Conservation (phyloP, 306 rosid genomes). For the Potentilla sterilis region DNA sequence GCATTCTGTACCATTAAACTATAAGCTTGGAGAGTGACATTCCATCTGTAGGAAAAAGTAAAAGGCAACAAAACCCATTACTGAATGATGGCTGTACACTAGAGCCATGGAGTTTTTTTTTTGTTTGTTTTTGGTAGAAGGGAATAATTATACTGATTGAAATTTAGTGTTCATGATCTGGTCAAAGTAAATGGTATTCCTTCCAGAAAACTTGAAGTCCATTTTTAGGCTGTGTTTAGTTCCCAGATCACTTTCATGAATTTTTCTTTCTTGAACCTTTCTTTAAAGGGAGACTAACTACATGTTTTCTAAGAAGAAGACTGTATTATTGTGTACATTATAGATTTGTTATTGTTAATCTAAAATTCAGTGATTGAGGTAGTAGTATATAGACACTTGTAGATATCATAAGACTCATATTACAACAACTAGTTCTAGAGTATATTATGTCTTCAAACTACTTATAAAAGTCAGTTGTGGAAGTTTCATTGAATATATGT, state of each 20-base stretch:
- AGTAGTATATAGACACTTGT: not conserved
- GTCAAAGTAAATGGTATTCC: conserved; percentile 10
- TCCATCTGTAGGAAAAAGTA: conserved; percentile 15
- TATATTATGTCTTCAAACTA: not conserved
- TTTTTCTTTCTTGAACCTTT: not conserved
- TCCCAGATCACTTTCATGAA: not conserved
- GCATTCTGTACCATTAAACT: not conserved
- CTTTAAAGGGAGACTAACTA: not conserved
- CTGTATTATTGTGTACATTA: not conserved
- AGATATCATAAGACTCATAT: not conserved
- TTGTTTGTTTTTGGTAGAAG: not conserved
- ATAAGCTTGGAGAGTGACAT: conserved; percentile 25
- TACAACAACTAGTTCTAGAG: not conserved
- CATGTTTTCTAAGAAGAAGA: not conserved
- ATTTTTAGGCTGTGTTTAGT: not conserved
- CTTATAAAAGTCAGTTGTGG: not conserved
- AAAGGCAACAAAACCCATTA: not conserved
- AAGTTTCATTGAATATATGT: not conserved
- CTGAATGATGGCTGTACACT: conserved; percentile 12
- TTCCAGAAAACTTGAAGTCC: conserved; percentile 1
- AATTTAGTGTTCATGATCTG: not conserved
- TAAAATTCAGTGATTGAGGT: not conserved
- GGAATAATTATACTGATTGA: not conserved
- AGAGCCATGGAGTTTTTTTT: not conserved
- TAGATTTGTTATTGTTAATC: not conserved